Evolutionary conservation across 441 rosid species (phyloP).

Genomic region (Syzygium syzygioides): DNA sequence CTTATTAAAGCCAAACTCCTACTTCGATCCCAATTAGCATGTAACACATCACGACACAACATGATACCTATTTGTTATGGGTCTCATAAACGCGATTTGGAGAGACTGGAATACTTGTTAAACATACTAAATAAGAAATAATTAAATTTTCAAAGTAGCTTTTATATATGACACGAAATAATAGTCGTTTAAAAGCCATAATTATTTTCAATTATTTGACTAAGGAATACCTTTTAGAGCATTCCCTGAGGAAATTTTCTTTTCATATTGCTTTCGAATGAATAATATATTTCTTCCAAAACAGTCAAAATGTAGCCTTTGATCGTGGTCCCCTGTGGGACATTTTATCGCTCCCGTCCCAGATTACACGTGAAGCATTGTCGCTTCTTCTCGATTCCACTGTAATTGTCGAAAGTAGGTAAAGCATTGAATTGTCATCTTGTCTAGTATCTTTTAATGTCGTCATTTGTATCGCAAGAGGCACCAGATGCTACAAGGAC

Average conservation of each 20-base stretch:
- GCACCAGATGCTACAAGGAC: neutral
- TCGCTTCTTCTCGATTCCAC: neutral
- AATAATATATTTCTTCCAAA: neutral
- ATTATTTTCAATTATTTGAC: neutral
- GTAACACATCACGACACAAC: neutral
- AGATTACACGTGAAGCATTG: neutral
- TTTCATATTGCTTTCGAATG: neutral
- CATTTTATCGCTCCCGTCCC: neutral
- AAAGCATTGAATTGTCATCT: neutral
- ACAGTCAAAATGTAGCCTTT: neutral
- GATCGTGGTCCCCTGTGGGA: neutral
- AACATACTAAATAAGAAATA: neutral
- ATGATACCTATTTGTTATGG: neutral
- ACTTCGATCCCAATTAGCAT: neutral
- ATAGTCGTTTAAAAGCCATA: no score
- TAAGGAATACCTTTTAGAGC: neutral
- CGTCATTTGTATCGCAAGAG: neutral
- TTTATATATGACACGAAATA: neutral
- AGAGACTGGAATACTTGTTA: neutral
- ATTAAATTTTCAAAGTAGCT: neutral
- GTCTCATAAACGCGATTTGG: neutral
- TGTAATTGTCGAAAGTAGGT: neutral
- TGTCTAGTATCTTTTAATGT: neutral
- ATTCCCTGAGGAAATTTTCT: neutral
- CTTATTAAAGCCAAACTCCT: neutral